Base-by-base conservation (phyloP, 1,139 yeast genomes). In the Magnusiomyces suaveolens region DNA sequence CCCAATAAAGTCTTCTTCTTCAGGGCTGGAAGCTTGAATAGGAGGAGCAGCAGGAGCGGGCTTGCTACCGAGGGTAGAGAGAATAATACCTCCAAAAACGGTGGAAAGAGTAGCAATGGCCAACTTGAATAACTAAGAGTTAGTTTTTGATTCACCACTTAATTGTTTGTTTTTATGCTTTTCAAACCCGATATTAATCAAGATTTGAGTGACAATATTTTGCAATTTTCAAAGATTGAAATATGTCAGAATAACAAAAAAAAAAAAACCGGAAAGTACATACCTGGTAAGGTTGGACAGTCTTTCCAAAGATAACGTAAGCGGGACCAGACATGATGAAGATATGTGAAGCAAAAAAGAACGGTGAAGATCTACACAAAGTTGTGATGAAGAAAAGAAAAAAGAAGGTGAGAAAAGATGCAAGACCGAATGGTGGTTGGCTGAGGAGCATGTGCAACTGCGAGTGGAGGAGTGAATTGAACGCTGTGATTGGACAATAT, bases 1-100 rank as follows among this genome's bases (percentile, higher is more conserved):
- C 69, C 63, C 60, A 63, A 83, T 78, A 75, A 84, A 90, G 72
- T 84, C 83, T 72, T 87, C 96, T 75, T 90, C 97, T 65, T 88
- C 97, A 63, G 89, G 81, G 57, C 89, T 80, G 57, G 82, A 72
- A 60, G 96, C 95, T 62, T 81, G 79, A 71, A 88, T 79, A 56
- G 84, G 75, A 59, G 92, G 88, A 64, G 76, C 76, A 59, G 75
- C 73, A 60, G 84, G 80, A 60, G 80, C 77, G 60, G 80, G 71
- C 66, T 71, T 72, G 61, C 62, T 57, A 55, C 69, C 67, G 54
- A 65, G 56, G 53, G 64, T 57, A 51, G 69, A 64, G 48, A 65
- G 57, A 43, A 63, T 54, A 51, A 62, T 61, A 53, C 67, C 69
- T 39, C 65, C 66, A 51, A 63, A 64, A 29, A 67, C 58, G 46